These are phyloP conservation scores for Trichoderma asperellum DNA, from an alignment of 2,329 filamentous ascomycete genomes.

Conservation along the genomic window DNA sequence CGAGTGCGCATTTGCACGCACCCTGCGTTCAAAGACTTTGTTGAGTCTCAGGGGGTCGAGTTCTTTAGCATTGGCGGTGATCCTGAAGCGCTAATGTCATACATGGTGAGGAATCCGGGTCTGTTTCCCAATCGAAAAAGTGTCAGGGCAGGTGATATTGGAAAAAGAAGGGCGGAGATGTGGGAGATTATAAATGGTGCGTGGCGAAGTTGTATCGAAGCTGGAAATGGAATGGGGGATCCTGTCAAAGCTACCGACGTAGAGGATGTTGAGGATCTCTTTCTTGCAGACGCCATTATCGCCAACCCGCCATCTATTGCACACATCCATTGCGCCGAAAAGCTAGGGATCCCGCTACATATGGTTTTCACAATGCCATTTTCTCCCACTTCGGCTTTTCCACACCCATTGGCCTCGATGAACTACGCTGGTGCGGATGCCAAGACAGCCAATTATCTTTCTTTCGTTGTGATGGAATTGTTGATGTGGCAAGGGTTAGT, in stretches of 20 bases:
- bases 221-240: constrained; percentile 40
- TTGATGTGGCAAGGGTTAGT: constrained; percentile 30
- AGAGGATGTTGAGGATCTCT: constrained; percentile 42
- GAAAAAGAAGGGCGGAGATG: constrained; percentile 43
- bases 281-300: constrained; percentile 59
- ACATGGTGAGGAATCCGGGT: constrained; percentile 48
- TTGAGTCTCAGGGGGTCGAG: constrained; percentile 56
- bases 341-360: constrained; percentile 53
- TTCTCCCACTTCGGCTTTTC: constrained; percentile 57
- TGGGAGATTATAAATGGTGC: constrained; percentile 44
- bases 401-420: constrained; percentile 67
- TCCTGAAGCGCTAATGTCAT: constrained; percentile 52
- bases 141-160: constrained; percentile 44
- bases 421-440: constrained; percentile 62
- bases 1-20: constrained; percentile 63
- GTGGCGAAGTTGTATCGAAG: constrained; percentile 46
- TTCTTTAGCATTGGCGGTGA: constrained; percentile 63
- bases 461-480: constrained; percentile 47
- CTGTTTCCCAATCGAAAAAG: constrained; percentile 44
- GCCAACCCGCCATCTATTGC: constrained; percentile 58
- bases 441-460: constrained; percentile 67
- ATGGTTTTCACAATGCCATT: constrained; percentile 52
- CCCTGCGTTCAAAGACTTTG: constrained; percentile 56
- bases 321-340: constrained; percentile 57
- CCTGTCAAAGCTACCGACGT: constrained; percentile 37